Evolutionary conservation across 2,329 filamentous ascomycete genomes (phyloP).

Genomic region (Lomentospora prolificans): DNA sequence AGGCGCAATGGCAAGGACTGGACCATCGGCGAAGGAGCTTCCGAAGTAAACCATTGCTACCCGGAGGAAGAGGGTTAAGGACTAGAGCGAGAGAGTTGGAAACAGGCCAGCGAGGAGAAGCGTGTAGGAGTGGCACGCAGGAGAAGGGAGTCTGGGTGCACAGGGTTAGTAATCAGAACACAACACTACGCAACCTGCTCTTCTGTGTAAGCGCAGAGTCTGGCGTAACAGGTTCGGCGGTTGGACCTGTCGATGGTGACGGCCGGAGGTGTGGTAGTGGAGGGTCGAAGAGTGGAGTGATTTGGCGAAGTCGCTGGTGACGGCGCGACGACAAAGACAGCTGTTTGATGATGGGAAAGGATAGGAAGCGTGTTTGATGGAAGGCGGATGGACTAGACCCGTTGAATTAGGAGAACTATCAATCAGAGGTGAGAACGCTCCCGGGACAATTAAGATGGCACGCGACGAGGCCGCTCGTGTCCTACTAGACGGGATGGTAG

Average conservation of each 20-base stretch:
- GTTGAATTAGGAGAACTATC: neutral
- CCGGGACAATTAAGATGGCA: neutral
- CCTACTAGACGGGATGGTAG: neutral
- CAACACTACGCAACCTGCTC: neutral
- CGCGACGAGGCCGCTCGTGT: slow-evolving; percentile 1
- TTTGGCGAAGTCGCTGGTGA: neutral
- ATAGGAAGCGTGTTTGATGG: neutral
- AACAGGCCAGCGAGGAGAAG: slow-evolving; percentile 11
- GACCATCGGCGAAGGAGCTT: slow-evolving; percentile 31
- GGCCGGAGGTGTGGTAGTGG: neutral
- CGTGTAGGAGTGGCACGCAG: slow-evolving; percentile 10
- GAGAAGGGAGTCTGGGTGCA: slow-evolving; percentile 13
- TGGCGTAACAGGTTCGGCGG: neutral
- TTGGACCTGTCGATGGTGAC: neutral
- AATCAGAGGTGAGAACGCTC: neutral
- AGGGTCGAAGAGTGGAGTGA: neutral
- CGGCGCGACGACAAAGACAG: neutral
- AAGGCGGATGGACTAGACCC: neutral
- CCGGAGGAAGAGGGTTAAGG: slow-evolving; percentile 11
- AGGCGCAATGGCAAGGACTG: slow-evolving; percentile 30
- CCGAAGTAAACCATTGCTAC: slow-evolving; percentile 24
- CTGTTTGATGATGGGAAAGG: neutral
- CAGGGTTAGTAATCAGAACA: slow-evolving; percentile 7
- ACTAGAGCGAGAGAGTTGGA: slow-evolving; percentile 8
- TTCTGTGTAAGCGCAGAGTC: neutral